Base-by-base conservation (phyloP, 208 protist species). In the Strigomonas culicis region DNA sequence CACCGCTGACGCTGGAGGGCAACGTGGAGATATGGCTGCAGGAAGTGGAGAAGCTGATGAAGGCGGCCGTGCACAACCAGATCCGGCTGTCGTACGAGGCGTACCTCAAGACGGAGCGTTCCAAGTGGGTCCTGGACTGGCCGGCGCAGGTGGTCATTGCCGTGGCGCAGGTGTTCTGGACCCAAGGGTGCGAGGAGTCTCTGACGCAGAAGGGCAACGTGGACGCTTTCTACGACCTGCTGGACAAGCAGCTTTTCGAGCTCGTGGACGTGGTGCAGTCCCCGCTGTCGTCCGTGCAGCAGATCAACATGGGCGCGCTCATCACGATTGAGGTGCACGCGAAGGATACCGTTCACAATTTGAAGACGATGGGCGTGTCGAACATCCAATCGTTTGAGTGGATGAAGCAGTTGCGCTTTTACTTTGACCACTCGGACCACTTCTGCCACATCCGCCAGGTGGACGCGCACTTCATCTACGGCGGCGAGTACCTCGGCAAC, bases 311-410 rank as follows among this genome's bases (percentile, higher is more conserved):
- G 76, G 91, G 94, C 47, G 93, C 97, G 56, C 84, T 99, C 47
- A 98, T 99, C 72, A 98, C 97, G 10, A 95, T 98, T 64, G 98
- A 99, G 70, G 97, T 99, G 46, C 97, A 99, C 70, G 93, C 95
- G 13, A 92, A 98, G 70, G 98, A 99, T 70, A 97, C 97, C 7
- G 82, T 96, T 1, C 82, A 87, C 53, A 77, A 66, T 52, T 88
- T 99, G 82, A 46, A 77, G 8, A 50, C 80, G 36, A 60, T 71
- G 25, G 59, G 71, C 25, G 83, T 98, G 19, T 69, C 65, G 17
- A 82, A 49, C 46, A 72, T 74, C 10, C 75, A 79, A 21, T 97
- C 95, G 27, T 99, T 99, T 74, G 97, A 98, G 59, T 99, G 98
- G 98, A 96, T 98, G 49, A 97, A 90, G 63, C 97, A 99, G 75